Conservation (phyloP, 805 yeast species). For the Kazachstania psychrophila region DNA sequence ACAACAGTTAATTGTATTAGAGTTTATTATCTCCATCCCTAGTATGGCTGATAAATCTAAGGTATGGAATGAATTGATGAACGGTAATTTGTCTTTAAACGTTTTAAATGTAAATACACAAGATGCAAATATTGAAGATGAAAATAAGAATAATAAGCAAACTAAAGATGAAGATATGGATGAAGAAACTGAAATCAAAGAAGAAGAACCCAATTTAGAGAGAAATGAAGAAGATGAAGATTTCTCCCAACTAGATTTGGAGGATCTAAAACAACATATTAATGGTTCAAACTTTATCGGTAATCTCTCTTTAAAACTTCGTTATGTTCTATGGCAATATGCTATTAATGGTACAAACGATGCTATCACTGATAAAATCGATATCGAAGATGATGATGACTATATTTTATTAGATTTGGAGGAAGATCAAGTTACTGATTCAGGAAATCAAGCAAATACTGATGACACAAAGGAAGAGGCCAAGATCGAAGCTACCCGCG, state of each 20-base stretch:
- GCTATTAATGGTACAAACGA: slow-evolving; percentile 29
- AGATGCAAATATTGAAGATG: slow-evolving; percentile 2
- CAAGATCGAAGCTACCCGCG: background rate
- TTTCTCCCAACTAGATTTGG: slow-evolving; percentile 34
- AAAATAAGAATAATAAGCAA: background rate
- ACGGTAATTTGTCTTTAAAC: slow-evolving; percentile 24
- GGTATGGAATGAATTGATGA: slow-evolving; percentile 40
- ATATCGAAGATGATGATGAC: slow-evolving; percentile 6
- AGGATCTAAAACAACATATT: slow-evolving; percentile 32
- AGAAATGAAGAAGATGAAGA: slow-evolving; percentile 19
- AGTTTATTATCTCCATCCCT: slow-evolving; percentile 34
- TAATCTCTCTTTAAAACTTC: slow-evolving; percentile 51
- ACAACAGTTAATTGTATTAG: slow-evolving; percentile 46
- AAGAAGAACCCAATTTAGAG: too few relatives aligned
- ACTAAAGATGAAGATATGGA: slow-evolving; percentile 2
- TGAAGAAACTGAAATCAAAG: slow-evolving; percentile 4
- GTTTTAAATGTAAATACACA: slow-evolving; percentile 10
- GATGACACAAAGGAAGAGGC: background rate
- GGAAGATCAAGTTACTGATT: slow-evolving; percentile 4
- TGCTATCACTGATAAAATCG: slow-evolving; percentile 28
- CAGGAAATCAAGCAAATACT: background rate
- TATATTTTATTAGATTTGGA: slow-evolving; percentile 6
- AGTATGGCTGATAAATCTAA: slow-evolving; percentile 17
- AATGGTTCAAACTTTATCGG: slow-evolving; percentile 42
- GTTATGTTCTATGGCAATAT: slow-evolving; percentile 66